Conservation (phyloP, 306 rosid genomes). For the Prunus mongolica region DNA sequence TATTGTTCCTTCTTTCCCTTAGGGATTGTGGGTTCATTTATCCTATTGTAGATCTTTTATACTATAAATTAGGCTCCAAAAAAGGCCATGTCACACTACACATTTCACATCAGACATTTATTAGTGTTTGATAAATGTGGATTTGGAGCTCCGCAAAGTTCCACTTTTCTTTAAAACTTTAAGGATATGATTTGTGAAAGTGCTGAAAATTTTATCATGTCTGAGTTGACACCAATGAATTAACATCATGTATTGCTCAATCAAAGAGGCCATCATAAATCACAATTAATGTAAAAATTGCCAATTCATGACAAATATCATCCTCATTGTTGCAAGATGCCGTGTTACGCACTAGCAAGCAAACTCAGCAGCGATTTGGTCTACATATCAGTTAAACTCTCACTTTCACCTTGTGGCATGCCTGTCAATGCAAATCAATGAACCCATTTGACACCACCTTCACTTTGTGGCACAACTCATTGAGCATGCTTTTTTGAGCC, state of each 20-base stretch:
- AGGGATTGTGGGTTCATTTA: background rate
- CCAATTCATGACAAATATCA: background rate
- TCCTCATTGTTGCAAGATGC: background rate
- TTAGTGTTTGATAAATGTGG: background rate
- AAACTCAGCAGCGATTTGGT: background rate
- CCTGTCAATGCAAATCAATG: background rate
- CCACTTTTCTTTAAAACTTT: background rate
- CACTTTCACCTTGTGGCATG: background rate
- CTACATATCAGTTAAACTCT: background rate
- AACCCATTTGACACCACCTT: background rate
- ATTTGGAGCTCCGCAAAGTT: background rate
- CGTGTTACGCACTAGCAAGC: background rate
- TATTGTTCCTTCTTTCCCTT: background rate
- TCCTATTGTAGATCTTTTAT: background rate
- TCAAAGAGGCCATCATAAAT: slow-evolving; percentile 1
- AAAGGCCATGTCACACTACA: background rate
- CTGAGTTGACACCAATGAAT: slow-evolving; percentile 2
- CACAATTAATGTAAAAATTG: background rate
- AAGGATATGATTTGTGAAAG: background rate
- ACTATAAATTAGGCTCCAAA: background rate
- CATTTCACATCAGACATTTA: background rate
- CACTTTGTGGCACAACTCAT: too few relatives aligned
- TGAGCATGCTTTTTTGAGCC: too few relatives aligned
- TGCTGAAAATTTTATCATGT: background rate
- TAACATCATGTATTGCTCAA: background rate